These are phyloP conservation scores for Trichoderma hamatum DNA, from an alignment of 2,329 filamentous ascomycete genomes.

Conservation along the genomic window DNA sequence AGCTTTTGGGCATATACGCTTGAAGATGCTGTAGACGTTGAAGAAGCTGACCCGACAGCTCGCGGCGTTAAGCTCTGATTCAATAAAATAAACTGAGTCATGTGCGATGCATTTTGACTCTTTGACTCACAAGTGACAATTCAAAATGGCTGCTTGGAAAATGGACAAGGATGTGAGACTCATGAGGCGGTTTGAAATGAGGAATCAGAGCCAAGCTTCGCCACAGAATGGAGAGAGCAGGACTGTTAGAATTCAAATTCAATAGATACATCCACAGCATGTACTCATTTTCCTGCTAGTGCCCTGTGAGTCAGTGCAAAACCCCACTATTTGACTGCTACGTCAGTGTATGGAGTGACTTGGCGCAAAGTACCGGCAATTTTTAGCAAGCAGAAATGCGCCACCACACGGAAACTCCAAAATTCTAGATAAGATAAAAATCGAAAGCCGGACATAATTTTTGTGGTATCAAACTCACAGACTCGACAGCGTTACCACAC, in stretches of 20 bases:
- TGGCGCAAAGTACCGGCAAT: slow-evolving; percentile 5
- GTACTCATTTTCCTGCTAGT: slow-evolving; percentile 1
- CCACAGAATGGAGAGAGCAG: neutral
- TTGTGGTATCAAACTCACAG: neutral
- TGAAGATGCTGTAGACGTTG: neutral
- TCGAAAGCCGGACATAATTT: slow-evolving; percentile 1
- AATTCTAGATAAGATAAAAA: slow-evolving; percentile 30
- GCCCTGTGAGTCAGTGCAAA: slow-evolving; percentile 8
- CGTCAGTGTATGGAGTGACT: slow-evolving; percentile 6
- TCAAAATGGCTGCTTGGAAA: neutral
- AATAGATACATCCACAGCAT: neutral
- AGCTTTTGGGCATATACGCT: neutral
- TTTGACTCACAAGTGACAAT: neutral
- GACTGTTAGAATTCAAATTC: too few relatives aligned
- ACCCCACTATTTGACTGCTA: neutral
- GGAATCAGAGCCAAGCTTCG: neutral
- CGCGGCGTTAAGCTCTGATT: slow-evolving; percentile 15
- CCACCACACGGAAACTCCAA: slow-evolving; percentile 24
- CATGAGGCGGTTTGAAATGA: neutral
- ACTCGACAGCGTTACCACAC: neutral
- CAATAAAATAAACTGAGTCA: neutral
- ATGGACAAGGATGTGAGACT: neutral
- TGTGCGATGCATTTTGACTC: neutral
- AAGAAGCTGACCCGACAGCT: neutral
- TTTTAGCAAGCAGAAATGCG: slow-evolving; percentile 20